Conservation (phyloP, 371 early-diverging fungal species). For the Globomyces sp. region DNA sequence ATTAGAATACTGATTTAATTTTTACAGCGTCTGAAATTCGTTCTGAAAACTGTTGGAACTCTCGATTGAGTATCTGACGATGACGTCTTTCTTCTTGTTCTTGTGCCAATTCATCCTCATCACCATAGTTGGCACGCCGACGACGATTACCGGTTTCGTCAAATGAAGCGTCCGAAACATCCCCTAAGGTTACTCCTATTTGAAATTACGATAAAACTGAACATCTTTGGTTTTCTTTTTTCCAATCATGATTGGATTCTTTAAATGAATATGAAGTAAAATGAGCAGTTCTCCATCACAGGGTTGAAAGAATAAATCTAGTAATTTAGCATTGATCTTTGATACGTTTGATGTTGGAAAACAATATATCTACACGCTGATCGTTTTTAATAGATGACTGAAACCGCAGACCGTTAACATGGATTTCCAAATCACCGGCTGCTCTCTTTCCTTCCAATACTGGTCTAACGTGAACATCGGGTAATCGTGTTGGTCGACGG, state of each 20-base stretch:
- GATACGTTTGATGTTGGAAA: conserved; percentile 90
- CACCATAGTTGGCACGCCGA: conserved; percentile 87
- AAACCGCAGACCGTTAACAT: conserved; percentile 92
- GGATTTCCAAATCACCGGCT: conserved; percentile 93
- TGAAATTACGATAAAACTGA: conserved; percentile 79
- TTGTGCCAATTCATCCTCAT: conserved; percentile 95
- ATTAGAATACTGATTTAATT: background rate
- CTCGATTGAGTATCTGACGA: conserved; percentile 85
- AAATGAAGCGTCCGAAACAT: conserved; percentile 90
- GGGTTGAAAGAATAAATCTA: conserved; percentile 94
- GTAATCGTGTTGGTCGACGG: conserved; percentile 73
- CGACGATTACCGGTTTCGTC: conserved; percentile 98
- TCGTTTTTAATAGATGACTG: conserved; percentile 76
- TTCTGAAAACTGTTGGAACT: conserved; percentile 93
- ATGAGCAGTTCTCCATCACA: conserved; percentile 96
- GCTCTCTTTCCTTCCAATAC: conserved; percentile 83
- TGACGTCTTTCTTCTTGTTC: conserved; percentile 93
- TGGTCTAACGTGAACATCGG: conserved; percentile 83
- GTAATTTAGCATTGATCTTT: too few species aligned
- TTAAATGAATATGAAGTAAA: conserved; percentile 94
- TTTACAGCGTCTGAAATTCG: conserved; percentile 79
- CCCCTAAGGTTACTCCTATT: conserved; percentile 49
- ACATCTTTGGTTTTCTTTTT: conserved; percentile 98
- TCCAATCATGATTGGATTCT: conserved; percentile 95
- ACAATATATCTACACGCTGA: conserved; percentile 80